Evolutionary conservation across 106 monocot species (phyloP), one percentile per base, ranked within the genome.

Genomic region (Narthecium ossifragum): DNA sequence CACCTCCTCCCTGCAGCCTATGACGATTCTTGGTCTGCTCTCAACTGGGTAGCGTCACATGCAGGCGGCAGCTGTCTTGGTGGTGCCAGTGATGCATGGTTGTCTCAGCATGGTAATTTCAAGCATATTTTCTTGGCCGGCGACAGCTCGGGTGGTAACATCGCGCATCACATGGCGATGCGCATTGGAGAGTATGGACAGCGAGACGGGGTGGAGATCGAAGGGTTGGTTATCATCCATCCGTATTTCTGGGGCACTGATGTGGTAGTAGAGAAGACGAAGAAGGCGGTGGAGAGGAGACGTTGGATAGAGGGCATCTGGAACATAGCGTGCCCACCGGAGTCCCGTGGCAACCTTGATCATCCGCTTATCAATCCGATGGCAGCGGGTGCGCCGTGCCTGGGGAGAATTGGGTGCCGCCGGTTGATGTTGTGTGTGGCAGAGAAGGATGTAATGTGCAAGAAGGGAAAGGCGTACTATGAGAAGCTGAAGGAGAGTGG

Each of bases 1-100:
- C 53, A 71, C 55, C 63, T 33, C 1, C 43, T 71, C 27, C 71
- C 71, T 4, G 46, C 62, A 1, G 53, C 55, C 22, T 57, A 57
- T 20, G 57, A 57, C 1, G 57, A 57, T 10, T n/a, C n/a, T 22
- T 67, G 46, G 61, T 33, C 31, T 7, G 85, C 80, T 1, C 39
- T 77, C 26, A 55, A 53, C 15, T 86, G 86, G 80, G 70, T 74
- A 37, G 34, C 22, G 2, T 50, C 66, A 31, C 65, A 70, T 9
- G 12, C 36, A 54, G 45, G 45, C 5, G 54, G 22, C n/a, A 43
- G n/a, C 1, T 30, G 55, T 1, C n/a, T n/a, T n/a, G 38, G 55
- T 1, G 26, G 61, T 17, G 81, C 78, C n/a, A 43, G 18, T 43
- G 43, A 43, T 43, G 5, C 43, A 43, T 43, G 43, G 43, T 13